Conservation (phyloP, 352 stramenopile species). For the Aphanomyces astaci region DNA sequence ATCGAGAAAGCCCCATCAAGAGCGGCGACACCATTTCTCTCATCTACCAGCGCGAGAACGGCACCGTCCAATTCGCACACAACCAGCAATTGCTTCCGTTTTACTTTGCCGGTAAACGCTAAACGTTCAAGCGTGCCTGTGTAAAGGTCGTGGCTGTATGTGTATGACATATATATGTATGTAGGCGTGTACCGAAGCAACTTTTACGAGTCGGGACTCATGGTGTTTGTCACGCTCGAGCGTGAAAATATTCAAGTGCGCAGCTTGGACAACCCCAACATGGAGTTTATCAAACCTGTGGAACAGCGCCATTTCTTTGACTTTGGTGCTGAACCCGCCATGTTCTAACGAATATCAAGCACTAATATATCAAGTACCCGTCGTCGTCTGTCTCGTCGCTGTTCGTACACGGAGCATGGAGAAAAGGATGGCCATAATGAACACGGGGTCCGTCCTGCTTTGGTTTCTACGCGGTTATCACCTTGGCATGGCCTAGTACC, state of each 20-base stretch:
- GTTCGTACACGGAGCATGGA: no score
- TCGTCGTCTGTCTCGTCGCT: not conserved
- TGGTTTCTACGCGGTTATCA: no score
- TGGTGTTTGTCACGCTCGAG: slow-evolving; percentile 22
- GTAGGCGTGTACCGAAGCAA: slow-evolving; percentile 13
- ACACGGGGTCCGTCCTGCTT: no score
- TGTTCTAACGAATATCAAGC: not conserved
- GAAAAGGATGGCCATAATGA: no score
- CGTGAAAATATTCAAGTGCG: slow-evolving; percentile 19
- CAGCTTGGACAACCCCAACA: slow-evolving; percentile 13
- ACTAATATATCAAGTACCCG: not conserved
- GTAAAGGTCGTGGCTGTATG: not conserved
- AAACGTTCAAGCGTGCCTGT: not conserved
- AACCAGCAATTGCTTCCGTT: slow-evolving; percentile 17
- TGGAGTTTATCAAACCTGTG: slow-evolving; percentile 9
- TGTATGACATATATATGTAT: not conserved
- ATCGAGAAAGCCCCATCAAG: slow-evolving; percentile 12
- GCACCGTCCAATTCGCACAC: slow-evolving; percentile 22
- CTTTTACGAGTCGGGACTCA: slow-evolving; percentile 20
- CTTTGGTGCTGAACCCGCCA: slow-evolving; percentile 1
- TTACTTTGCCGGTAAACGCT: slow-evolving; percentile 15
- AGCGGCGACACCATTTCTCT: slow-evolving; percentile 19
- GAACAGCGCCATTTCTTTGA: slow-evolving; percentile 9
- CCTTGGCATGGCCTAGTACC: no score
- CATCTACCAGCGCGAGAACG: slow-evolving; percentile 14